Evolutionary conservation across 176 grass and related monocot genomes (phyloP).

Genomic region (Metroxylon sagu): DNA sequence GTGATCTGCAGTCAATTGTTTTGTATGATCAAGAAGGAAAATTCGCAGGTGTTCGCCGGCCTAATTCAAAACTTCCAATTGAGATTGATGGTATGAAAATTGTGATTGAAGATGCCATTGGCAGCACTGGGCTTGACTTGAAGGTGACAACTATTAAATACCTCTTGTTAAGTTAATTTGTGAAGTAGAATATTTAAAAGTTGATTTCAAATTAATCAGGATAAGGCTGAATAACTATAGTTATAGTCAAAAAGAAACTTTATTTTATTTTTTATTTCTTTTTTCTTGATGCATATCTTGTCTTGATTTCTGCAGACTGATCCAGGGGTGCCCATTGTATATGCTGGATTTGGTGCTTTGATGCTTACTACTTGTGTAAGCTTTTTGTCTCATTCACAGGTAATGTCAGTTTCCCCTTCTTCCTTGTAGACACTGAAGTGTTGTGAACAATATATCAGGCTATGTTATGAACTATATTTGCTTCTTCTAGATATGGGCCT

Average conservation of each 20-base stretch:
- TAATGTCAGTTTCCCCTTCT: not conserved
- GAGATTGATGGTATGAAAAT: slow-evolving; percentile 95
- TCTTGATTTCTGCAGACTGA: slow-evolving; percentile 51
- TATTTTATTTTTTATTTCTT: not conserved
- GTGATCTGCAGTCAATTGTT: slow-evolving; percentile 90
- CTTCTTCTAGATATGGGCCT: slow-evolving; percentile 70
- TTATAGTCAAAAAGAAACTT: too few species aligned
- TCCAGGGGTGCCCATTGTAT: slow-evolving; percentile 85
- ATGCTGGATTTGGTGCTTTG: slow-evolving; percentile 94
- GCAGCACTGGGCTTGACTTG: slow-evolving; percentile 81
- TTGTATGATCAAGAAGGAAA: slow-evolving; percentile 98
- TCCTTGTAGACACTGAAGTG: not conserved
- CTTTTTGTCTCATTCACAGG: slow-evolving; percentile 87
- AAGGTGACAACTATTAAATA: slow-evolving; percentile 38
- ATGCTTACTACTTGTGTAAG: slow-evolving; percentile 93
- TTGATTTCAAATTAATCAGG: too few species aligned
- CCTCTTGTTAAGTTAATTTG: not conserved
- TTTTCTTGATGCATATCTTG: not conserved
- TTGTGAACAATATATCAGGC: not conserved
- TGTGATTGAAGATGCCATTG: slow-evolving; percentile 88
- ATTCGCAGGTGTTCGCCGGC: slow-evolving; percentile 81
- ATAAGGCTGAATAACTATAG: too few species aligned
- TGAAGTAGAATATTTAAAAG: too few species aligned
- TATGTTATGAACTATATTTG: not conserved
- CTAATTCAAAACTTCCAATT: slow-evolving; percentile 83